Evolutionary conservation across 495 filamentous ascomycete genomes (phyloP).

Genomic region (Clavariopsis aquatica): DNA sequence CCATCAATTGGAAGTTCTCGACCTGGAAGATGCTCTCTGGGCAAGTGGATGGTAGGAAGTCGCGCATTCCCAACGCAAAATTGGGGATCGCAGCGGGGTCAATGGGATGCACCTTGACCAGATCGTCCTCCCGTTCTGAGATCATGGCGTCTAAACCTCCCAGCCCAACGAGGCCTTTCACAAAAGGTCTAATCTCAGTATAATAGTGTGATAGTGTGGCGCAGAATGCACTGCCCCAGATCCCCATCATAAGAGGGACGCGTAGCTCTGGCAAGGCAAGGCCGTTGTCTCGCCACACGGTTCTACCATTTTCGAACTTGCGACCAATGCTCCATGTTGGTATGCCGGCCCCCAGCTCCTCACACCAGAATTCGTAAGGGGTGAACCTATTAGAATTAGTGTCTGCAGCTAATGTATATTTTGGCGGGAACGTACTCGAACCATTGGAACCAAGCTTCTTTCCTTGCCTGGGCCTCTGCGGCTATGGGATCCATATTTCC

Average conservation of each 20-base stretch:
- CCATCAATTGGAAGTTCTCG: constrained; percentile 80
- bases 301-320: constrained; percentile 70
- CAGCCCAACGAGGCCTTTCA: constrained; percentile 73
- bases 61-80: constrained; percentile 76
- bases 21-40: constrained; percentile 71
- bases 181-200: constrained; percentile 79
- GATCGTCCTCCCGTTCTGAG: constrained; percentile 73
- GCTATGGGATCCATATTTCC: constrained; percentile 46
- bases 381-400: constrained; percentile 55
- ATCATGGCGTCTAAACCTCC: constrained; percentile 81
- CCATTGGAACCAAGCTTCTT: constrained; percentile 95
- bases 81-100: constrained; percentile 88
- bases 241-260: constrained; percentile 78
- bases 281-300: constrained; percentile 59
- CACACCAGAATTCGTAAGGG: constrained; percentile 94
- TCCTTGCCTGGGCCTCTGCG: constrained; percentile 60
- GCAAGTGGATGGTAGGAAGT: constrained; percentile 67
- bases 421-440: constrained; percentile 60
- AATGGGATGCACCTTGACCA: constrained; percentile 89
- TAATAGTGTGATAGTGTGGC: constrained; percentile 95
- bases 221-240: constrained; percentile 95
- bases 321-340: constrained; percentile 92
- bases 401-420: background rate
- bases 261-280: constrained; percentile 76
- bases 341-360: constrained; percentile 87